Conservation (phyloP, 768 basidiomycete genomes). For the Suillus variegatus region DNA sequence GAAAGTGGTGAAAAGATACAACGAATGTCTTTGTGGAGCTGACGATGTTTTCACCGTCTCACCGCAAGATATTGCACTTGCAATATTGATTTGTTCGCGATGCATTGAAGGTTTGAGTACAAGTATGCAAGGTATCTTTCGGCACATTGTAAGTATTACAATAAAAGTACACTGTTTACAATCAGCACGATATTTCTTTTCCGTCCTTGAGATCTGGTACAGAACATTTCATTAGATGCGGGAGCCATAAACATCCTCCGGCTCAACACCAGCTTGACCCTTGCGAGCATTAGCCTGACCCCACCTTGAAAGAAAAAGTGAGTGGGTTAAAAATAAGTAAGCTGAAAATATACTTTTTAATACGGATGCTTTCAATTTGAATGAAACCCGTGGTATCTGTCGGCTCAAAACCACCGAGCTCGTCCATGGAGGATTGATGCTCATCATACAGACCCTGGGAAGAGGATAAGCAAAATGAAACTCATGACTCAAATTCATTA, state of each 20-base stretch:
- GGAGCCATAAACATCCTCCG: constrained; percentile 42
- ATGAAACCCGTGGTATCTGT: constrained; percentile 86
- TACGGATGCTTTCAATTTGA: constrained; percentile 94
- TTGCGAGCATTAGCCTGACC: constrained; percentile 81
- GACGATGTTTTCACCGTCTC: too few relatives aligned
- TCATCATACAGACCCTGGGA: constrained; percentile 90
- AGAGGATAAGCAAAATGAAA: constrained; percentile 2
- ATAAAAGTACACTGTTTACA: not conserved
- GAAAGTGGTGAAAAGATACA: too few relatives aligned
- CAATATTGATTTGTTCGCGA: too few relatives aligned
- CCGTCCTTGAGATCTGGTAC: not conserved
- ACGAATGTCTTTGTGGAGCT: too few relatives aligned
- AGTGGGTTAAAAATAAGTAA: constrained; percentile 1
- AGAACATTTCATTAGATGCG: not conserved
- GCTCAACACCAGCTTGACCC: constrained; percentile 75
- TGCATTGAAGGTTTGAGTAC: too few relatives aligned
- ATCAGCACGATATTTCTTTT: not conserved
- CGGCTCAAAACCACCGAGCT: constrained; percentile 97
- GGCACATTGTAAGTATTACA: too few relatives aligned
- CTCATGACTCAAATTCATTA: constrained; percentile 30
- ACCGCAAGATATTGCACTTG: too few relatives aligned
- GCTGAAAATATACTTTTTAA: constrained; percentile 76
- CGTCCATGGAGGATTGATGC: constrained; percentile 96
- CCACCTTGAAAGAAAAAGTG: constrained; percentile 53
- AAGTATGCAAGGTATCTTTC: too few relatives aligned